Percentiles rank a stretch among this genome's conserved stretches.
Conservation (phyloP, 23 red algal genomes). For the Chondrus crispus region DNA sequence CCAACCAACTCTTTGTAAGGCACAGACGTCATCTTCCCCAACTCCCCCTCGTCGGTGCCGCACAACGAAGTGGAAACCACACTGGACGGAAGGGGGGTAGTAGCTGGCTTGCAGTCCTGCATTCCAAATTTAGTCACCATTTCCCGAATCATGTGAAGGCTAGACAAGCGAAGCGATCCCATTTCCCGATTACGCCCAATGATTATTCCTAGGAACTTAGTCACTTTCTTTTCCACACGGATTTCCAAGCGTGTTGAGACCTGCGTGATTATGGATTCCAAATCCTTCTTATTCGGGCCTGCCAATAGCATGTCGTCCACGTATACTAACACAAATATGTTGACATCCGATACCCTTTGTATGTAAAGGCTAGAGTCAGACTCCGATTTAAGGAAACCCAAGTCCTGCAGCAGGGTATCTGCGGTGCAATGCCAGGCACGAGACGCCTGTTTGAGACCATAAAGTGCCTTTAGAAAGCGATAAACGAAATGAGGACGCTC, state of each 20-base stretch:
- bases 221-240: not conserved
- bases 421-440: not conserved
- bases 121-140: not conserved
- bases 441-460: constrained; percentile 26
- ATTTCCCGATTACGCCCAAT: not conserved
- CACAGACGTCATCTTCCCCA: not conserved
- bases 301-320: too few relatives aligned
- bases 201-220: not conserved
- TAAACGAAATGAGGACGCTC: not conserved
- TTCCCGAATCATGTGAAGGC: not conserved
- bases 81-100: not conserved
- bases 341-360: too few relatives aligned
- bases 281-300: too few relatives aligned
- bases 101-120: not conserved
- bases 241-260: too few relatives aligned
- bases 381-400: not conserved
- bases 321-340: too few relatives aligned
- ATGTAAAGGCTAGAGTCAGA: not conserved
- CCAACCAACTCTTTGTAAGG: not conserved
- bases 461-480: not conserved
- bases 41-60: not conserved
- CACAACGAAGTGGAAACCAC: not conserved
- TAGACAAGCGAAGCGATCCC: not conserved
- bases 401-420: not conserved
- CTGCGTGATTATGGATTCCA: too few relatives aligned